These are phyloP conservation scores for Paramecium octaurelia DNA, from an alignment of 73 alveolate genomes.

Conservation along the genomic window DNA sequence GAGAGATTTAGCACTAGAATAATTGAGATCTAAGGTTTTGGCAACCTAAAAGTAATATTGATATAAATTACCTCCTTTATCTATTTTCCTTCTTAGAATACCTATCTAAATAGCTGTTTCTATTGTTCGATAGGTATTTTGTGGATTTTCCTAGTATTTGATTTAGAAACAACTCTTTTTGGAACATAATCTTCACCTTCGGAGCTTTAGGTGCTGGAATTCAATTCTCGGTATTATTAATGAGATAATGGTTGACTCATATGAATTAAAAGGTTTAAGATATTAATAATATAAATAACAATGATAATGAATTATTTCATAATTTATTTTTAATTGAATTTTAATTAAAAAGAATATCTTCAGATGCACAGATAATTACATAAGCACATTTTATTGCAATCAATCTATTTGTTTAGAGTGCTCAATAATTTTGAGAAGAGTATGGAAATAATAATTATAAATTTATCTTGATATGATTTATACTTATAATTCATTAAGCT, in stretches of 20 bases:
- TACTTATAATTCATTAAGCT: not conserved
- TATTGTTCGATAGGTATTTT: not conserved
- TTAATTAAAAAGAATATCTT: not conserved
- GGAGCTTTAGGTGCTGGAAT: not conserved
- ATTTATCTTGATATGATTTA: not conserved
- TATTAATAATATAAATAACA: not conserved
- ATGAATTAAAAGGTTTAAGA: not conserved
- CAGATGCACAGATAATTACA: not conserved
- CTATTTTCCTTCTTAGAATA: not conserved
- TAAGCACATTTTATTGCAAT: not conserved
- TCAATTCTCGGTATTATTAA: not conserved
- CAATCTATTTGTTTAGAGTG: not conserved
- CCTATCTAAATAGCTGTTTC: not conserved
- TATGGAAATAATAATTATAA: not conserved
- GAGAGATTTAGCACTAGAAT: constrained; percentile 44
- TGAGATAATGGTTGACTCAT: not conserved
- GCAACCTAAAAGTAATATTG: not conserved
- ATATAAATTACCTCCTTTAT: constrained; percentile 6
- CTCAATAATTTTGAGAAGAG: not conserved
- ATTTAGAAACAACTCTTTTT: not conserved
- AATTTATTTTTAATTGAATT: not conserved
- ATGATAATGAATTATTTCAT: not conserved
- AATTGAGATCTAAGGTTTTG: not conserved
- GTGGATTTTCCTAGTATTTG: not conserved
- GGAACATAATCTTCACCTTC: not conserved